Evolutionary conservation across 257 asterid genomes (phyloP).

Genomic region (Mentha longifolia): DNA sequence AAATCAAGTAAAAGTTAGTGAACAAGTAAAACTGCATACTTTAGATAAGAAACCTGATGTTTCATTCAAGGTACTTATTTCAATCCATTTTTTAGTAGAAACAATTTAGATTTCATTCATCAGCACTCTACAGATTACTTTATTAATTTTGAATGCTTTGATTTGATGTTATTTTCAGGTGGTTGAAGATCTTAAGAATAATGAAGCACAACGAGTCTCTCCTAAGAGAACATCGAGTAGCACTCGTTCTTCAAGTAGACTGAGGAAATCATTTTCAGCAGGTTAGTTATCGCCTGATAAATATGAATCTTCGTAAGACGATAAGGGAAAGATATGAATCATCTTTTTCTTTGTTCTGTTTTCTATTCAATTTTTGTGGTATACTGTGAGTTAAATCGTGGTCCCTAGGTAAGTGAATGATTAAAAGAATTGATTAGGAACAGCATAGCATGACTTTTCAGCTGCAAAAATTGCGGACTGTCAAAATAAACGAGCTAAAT

Average conservation of each 20-base stretch:
- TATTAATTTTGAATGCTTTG: conserved; percentile 9
- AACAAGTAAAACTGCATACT: conserved; percentile 36
- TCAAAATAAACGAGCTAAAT: not conserved
- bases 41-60: conserved; percentile 48
- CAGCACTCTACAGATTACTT: not conserved
- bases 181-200: conserved; percentile 39
- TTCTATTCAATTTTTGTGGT: conserved; percentile 7
- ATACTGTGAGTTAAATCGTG: not conserved
- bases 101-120: not conserved
- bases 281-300: conserved; percentile 45
- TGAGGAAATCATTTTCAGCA: conserved; percentile 44
- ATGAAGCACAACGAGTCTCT: conserved; percentile 41
- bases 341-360: not conserved
- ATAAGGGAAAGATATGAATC: not conserved
- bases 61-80: conserved; percentile 48
- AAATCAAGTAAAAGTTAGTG: conserved; percentile 38
- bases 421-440: not conserved
- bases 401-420: not conserved
- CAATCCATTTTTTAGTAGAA: not conserved
- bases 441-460: not conserved
- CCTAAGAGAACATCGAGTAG: conserved; percentile 33
- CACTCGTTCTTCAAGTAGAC: conserved; percentile 33
- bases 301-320: not conserved
- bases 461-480: not conserved
- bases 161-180: conserved; percentile 44